Evolutionary conservation across 306 rosid genomes (phyloP).

Genomic region (Echinosophora koreensis): DNA sequence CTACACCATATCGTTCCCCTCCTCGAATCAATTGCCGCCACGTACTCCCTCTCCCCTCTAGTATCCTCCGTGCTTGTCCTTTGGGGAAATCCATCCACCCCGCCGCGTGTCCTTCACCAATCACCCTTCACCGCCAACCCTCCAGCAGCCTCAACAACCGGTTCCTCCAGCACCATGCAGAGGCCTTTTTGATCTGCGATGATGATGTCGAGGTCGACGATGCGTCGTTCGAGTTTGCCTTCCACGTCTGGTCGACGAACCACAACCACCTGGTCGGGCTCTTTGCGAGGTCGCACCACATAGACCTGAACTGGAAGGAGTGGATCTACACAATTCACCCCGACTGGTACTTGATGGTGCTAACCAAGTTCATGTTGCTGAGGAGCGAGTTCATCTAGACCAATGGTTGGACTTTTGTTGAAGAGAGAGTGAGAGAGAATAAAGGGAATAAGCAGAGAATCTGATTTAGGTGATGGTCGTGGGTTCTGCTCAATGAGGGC

Average conservation of each 20-base stretch:
- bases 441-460: too few species aligned
- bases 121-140: slow-evolving; percentile 59
- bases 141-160: slow-evolving; percentile 76
- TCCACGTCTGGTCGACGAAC: slow-evolving; percentile 63
- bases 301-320: slow-evolving; percentile 65
- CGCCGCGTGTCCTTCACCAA: slow-evolving; percentile 31
- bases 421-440: too few species aligned
- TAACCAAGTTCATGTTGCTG: slow-evolving; percentile 82
- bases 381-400: slow-evolving; percentile 50
- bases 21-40: slow-evolving; percentile 69
- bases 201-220: slow-evolving; percentile 80
- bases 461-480: too few species aligned
- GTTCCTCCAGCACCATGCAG: slow-evolving; percentile 68
- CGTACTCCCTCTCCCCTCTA: slow-evolving; percentile 69
- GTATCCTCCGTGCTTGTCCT: slow-evolving; percentile 79
- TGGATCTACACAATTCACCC: slow-evolving; percentile 91
- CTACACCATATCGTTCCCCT: too few species aligned
- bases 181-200: slow-evolving; percentile 80
- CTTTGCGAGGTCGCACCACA: slow-evolving; percentile 83
- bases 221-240: slow-evolving; percentile 70
- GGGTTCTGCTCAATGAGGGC: too few species aligned
- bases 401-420: too few species aligned
- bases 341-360: slow-evolving; percentile 79
- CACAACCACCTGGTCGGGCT: slow-evolving; percentile 66
- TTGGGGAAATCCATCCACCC: slow-evolving; percentile 90